phyloP scores from a whole-genome alignment of 192 early-diverging fungal species.

The Funneliformis geosporum region DNA sequence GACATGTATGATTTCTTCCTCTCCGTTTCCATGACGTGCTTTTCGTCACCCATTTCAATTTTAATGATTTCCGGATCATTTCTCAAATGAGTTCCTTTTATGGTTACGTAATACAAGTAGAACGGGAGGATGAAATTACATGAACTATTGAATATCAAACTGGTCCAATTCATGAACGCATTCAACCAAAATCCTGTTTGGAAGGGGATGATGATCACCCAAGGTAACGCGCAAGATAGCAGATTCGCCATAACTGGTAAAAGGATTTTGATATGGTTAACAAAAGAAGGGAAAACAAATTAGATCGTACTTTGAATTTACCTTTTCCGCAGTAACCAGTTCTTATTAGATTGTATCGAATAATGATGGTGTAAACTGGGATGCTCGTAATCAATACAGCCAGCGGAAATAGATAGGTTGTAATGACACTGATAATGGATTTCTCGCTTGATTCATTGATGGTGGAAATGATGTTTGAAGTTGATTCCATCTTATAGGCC shows the following conservation, averaged over 20 bases:
- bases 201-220: constrained; percentile 64
- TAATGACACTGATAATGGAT: constrained; percentile 43
- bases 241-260: constrained; percentile 50
- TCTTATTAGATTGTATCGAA: constrained; percentile 59
- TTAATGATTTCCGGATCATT: constrained; percentile 4
- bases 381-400: constrained; percentile 65
- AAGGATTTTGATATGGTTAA: not conserved
- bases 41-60: constrained; percentile 29
- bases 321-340: constrained; percentile 48
- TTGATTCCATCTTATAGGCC: constrained; percentile 44
- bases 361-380: constrained; percentile 70
- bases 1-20: not conserved
- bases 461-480: constrained; percentile 47
- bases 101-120: constrained; percentile 51
- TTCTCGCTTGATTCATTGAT: constrained; percentile 34
- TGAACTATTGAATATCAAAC: constrained; percentile 63
- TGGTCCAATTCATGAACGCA: constrained; percentile 62
- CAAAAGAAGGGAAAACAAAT: not conserved
- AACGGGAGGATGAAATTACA: constrained; percentile 71
- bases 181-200: constrained; percentile 64
- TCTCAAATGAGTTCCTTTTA: constrained; percentile 21
- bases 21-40: not conserved
- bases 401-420: constrained; percentile 56
- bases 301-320: not conserved
- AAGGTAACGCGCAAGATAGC: constrained; percentile 59